Conservation (phyloP, 164 flowering plant species). For the Platanus orientalis region DNA sequence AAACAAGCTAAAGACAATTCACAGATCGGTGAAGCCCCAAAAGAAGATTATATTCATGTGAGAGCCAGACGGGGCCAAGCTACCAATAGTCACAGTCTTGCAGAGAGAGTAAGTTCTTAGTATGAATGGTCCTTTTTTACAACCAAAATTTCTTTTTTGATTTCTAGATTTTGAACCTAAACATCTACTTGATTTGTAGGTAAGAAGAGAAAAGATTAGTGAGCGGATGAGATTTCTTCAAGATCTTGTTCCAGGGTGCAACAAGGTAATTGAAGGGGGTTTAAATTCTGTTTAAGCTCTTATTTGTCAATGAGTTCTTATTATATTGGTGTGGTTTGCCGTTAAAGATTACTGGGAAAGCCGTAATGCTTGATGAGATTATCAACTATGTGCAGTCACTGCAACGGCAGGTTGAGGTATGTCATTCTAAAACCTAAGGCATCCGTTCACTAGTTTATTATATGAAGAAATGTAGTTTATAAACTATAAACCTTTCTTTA, state of each 20-base stretch:
- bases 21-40: constrained; percentile 47
- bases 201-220: constrained; percentile 19
- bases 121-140: not conserved
- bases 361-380: constrained; percentile 97
- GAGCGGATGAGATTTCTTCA: constrained; percentile 8
- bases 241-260: constrained; percentile 11
- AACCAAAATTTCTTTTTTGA: not conserved
- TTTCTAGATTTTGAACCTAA: constrained; percentile 11
- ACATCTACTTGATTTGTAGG: constrained; percentile 36
- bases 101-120: constrained; percentile 65
- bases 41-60: constrained; percentile 78
- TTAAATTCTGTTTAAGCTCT: not conserved
- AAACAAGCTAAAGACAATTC: constrained; percentile 62
- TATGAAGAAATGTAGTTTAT: no score
- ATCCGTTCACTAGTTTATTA: no score
- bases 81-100: constrained; percentile 97
- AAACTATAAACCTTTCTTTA: no score
- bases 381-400: constrained; percentile 97
- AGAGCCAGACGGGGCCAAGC: constrained; percentile 97
- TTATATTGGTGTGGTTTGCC: not conserved
- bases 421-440: constrained; percentile 6
- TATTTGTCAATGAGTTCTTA: constrained; percentile 2
- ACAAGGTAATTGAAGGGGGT: constrained; percentile 4
- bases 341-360: constrained; percentile 86
- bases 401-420: constrained; percentile 97